Conservation (phyloP, 2,329 filamentous ascomycete species). For the Helicocarpus griseus region DNA sequence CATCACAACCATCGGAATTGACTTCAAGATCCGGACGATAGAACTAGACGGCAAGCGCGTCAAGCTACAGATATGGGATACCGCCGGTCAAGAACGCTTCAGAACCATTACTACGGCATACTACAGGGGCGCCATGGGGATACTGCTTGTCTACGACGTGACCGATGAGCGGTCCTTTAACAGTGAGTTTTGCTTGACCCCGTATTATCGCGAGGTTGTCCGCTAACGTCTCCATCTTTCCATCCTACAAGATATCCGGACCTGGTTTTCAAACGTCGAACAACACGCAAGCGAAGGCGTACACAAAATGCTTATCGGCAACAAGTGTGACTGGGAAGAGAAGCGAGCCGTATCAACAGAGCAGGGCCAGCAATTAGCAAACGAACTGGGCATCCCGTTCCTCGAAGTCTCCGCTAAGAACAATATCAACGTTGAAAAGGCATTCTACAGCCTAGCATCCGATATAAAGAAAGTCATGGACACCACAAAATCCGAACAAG, state of each 20-base stretch:
- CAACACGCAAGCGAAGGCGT: constrained; percentile 97
- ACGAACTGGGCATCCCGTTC: constrained; percentile 95
- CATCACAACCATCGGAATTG: constrained; percentile 98
- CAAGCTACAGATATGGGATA: constrained; percentile 99
- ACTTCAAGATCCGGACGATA: constrained; percentile 99
- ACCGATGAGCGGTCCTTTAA: constrained; percentile 94
- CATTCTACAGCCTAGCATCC: constrained; percentile 86
- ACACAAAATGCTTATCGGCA: constrained; percentile 98
- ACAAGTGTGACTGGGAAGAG: constrained; percentile 99
- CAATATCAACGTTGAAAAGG: constrained; percentile 99
- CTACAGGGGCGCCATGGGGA: constrained; percentile 97
- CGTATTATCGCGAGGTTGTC: constrained; percentile 3
- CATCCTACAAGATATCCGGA: constrained; percentile 69
- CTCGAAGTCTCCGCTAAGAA: constrained; percentile 97
- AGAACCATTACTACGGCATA: constrained; percentile 98
- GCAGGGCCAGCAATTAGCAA: constrained; percentile 82
- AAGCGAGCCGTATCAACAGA: constrained; percentile 91
- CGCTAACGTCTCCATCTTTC: constrained; percentile 2
- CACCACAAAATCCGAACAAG: constrained; percentile 67
- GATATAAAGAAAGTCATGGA: constrained; percentile 99
- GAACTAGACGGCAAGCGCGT: constrained; percentile 97
- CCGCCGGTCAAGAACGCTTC: constrained; percentile 95
- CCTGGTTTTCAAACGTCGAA: constrained; percentile 98
- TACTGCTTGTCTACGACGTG: constrained; percentile 94
- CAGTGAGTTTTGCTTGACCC: constrained; percentile 51